Base-by-base conservation (phyloP, 495 filamentous ascomycete genomes). In the Aspergillus bertholletiae region DNA sequence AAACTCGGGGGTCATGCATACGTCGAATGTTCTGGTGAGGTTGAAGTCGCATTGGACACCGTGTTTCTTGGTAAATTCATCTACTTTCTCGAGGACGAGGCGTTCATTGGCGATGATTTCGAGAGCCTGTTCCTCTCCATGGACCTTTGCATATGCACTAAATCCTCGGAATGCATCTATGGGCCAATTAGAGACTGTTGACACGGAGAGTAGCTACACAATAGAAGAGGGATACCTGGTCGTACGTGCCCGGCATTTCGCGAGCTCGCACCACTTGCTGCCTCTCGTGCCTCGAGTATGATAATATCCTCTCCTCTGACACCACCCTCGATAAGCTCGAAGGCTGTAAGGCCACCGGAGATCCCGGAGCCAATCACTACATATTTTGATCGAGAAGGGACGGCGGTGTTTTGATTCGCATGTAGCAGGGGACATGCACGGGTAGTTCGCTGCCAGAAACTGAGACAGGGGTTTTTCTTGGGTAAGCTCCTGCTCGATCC, bases 401-500 rank as follows among this genome's bases (percentile, higher is more conserved):
- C 55, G 1, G 41, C 2, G 5, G 9, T 23, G 12, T 59, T 6
- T 5, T 47, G 43, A 37, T 70, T 64, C 12, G 57, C 61, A 28
- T 60, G 48, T 7, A 70, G 37, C 55, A 62, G 37, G 2, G 57
- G 61, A 32, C 63, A 70, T 20, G 51, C 57, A 17, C 67, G 65
- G 17, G 65, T 70, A 2, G 67, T 70, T n/a, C 61, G 65, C 22
- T 70, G 67, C 67, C 67, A 70, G 43, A 65, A 69, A 22, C 67
- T 69, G 26, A 67, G 41, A 27, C 64, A 58, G 23, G 67, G 62
- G 8, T 45, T 55, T 21, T 30, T n/a, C n/a, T 60, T 58, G 2
- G 67, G 64, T 28, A 67, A 41, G 45, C 58, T 69, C 37, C 54
- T 58, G 7, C n/a, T 17, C 2, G 37, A 40, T 13, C 17, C 17